Evolutionary conservation across 208 protist genomes (phyloP), one percentile per base, ranked within the genome.

Genomic region (Leishmania braziliensis): DNA sequence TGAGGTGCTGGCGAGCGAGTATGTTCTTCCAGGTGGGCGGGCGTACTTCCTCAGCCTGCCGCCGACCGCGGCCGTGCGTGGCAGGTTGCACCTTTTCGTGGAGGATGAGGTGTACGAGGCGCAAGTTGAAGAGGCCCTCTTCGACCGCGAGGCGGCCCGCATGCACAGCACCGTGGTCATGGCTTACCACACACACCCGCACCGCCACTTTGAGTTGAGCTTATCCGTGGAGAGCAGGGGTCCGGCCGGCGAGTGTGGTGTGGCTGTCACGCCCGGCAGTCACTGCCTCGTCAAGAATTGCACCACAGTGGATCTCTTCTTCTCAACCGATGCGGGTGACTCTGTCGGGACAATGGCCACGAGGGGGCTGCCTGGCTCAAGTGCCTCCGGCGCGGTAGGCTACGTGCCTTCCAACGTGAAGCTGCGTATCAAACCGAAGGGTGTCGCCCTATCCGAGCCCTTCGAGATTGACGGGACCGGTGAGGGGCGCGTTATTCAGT

Each of bases 281-380:
- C 74, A 83, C 46, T 82, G 79, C 48, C 79, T 86, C 58, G 75
- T 83, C 36, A 82, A 83, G 78, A 86, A 86, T 75, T 82, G 79
- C 79, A 83, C 75, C 20, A 69, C 78, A 43, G n/a, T 65, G 26
- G 75, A 86, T 51, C 66, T 86, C 20, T 78, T 86, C 71, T 86
- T 86, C 73, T 80, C 51, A 12, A 86, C 79, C 2, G 77, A 80
- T 20, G 79, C 77, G 9, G 83, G 79, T 16, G 71, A 82, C 62
- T 54, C 83, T 18, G 83, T 83, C 6, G 83, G 83, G n/a, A 81
- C 79, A 43, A 82, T 86, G 75, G 79, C 62, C 18, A 83, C 58
- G 16, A 46, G 26, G 8, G 83, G 83, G 10, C 50, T 86, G 54
- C 82, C 78, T 9, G 78, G 53, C 56, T 48, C 48, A 2, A 43